Evolutionary conservation across 345 rosid genomes (phyloP).

Genomic region (Erysimum cheiranthoides): DNA sequence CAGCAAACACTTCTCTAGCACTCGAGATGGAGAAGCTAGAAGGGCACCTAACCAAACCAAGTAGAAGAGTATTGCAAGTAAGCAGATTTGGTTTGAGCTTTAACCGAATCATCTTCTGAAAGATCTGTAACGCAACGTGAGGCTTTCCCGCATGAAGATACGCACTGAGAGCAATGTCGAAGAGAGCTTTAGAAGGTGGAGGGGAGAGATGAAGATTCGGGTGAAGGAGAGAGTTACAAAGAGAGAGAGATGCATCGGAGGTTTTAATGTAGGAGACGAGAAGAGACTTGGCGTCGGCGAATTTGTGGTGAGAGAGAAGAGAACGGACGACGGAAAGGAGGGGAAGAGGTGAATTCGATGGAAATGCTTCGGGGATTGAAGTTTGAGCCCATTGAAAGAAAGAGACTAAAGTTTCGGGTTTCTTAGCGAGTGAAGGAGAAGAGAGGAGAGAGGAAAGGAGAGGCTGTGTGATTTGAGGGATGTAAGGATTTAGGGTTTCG

Average conservation of each 20-base stretch:
- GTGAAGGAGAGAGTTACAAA: slow-evolving; percentile 60
- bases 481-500: slow-evolving; percentile 58
- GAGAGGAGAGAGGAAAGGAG: slow-evolving; percentile 60
- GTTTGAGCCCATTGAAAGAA: slow-evolving; percentile 60
- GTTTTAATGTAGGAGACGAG: slow-evolving; percentile 59
- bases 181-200: slow-evolving; percentile 55
- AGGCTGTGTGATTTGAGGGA: slow-evolving; percentile 57
- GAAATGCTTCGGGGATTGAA: slow-evolving; percentile 50
- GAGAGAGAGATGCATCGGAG: slow-evolving; percentile 53
- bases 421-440: slow-evolving; percentile 52
- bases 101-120: slow-evolving; percentile 65
- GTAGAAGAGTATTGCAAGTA: slow-evolving; percentile 74
- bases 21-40: slow-evolving; percentile 57
- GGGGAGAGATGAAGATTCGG: slow-evolving; percentile 44
- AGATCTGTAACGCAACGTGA: slow-evolving; percentile 70
- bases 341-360: slow-evolving; percentile 53
- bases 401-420: slow-evolving; percentile 62
- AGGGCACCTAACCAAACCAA: slow-evolving; percentile 68
- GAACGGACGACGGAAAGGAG: slow-evolving; percentile 68
- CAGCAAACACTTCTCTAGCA: slow-evolving; percentile 63
- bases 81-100: slow-evolving; percentile 62
- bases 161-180: slow-evolving; percentile 63
- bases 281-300: slow-evolving; percentile 71
- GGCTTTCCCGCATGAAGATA: slow-evolving; percentile 66
- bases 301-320: slow-evolving; percentile 59